phyloP scores from a whole-genome alignment of 2,329 filamentous ascomycete species.

The Salinomyces thailandicus region DNA sequence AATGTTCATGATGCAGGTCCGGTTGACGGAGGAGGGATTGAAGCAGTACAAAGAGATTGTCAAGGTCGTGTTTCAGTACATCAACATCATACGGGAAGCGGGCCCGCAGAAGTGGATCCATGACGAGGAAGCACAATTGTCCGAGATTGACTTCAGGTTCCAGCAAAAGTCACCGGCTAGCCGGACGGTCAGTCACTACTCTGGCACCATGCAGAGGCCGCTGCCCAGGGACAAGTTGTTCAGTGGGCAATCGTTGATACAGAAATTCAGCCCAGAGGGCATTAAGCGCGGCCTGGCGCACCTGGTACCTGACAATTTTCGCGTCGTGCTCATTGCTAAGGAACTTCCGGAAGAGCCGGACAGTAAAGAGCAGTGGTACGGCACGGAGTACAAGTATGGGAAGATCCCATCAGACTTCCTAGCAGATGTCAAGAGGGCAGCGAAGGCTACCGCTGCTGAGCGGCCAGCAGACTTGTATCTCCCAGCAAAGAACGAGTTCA shows the following conservation, averaged over 20 bases:
- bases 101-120: constrained; percentile 88
- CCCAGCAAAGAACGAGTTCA: constrained; percentile 90
- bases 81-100: constrained; percentile 70
- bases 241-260: constrained; percentile 64
- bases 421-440: constrained; percentile 56
- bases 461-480: constrained; percentile 67
- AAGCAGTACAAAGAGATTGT: constrained; percentile 72
- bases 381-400: constrained; percentile 81
- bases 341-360: constrained; percentile 77
- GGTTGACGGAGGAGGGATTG: constrained; percentile 74
- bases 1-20: constrained; percentile 68
- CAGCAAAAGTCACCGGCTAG: constrained; percentile 85
- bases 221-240: constrained; percentile 79
- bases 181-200: constrained; percentile 76
- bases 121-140: constrained; percentile 79
- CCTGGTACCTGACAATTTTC: constrained; percentile 79
- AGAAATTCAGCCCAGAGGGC: constrained; percentile 66
- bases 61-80: constrained; percentile 82
- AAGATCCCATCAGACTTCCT: constrained; percentile 69
- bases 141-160: constrained; percentile 91
- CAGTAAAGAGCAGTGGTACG: constrained; percentile 91
- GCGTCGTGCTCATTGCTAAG: constrained; percentile 71
- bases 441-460: constrained; percentile 42
- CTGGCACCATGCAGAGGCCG: constrained; percentile 82
- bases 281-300: constrained; percentile 65